phyloP scores from a whole-genome alignment of 202 grass and related monocot genomes.

The Zizania palustris region DNA sequence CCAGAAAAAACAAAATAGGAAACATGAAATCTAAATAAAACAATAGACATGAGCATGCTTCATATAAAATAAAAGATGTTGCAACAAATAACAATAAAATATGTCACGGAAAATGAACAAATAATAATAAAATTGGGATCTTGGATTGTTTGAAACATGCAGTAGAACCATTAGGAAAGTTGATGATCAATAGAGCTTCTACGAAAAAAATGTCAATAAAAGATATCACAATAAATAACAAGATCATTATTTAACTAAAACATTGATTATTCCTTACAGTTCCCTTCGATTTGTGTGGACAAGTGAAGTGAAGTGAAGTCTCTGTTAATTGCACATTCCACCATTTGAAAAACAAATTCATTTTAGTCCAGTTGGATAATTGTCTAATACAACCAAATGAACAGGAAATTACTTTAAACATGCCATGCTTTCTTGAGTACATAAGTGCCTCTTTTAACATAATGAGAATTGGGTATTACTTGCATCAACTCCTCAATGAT shows the following conservation, averaged over 20 bases:
- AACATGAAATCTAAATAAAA: slow-evolving; percentile 35
- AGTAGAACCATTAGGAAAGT: slow-evolving; percentile 81
- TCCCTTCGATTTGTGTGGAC: slow-evolving; percentile 88
- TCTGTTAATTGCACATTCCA: slow-evolving; percentile 83
- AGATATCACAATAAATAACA: slow-evolving; percentile 33
- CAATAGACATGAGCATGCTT: background rate
- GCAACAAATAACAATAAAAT: too few relatives aligned
- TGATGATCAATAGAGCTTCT: slow-evolving; percentile 81
- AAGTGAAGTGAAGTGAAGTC: slow-evolving; percentile 82
- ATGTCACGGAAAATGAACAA: too few relatives aligned
- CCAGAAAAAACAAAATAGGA: slow-evolving; percentile 41
- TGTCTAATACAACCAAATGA: slow-evolving; percentile 22
- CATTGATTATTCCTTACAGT: slow-evolving; percentile 57
- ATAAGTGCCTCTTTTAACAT: slow-evolving; percentile 86
- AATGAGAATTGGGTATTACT: slow-evolving; percentile 84
- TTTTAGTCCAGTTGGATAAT: slow-evolving; percentile 15
- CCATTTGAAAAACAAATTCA: slow-evolving; percentile 56
- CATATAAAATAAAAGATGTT: background rate
- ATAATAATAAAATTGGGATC: too few relatives aligned
- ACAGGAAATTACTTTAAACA: background rate
- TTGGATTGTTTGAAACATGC: slow-evolving; percentile 94
- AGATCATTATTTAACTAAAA: slow-evolving; percentile 11
- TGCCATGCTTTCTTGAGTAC: slow-evolving; percentile 90
- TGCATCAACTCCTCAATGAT: slow-evolving; percentile 79
- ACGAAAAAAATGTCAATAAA: slow-evolving; percentile 30